These are phyloP conservation scores for Holtermanniella nyarrowii DNA, from an alignment of 768 basidiomycete species.

Conservation along the genomic window DNA sequence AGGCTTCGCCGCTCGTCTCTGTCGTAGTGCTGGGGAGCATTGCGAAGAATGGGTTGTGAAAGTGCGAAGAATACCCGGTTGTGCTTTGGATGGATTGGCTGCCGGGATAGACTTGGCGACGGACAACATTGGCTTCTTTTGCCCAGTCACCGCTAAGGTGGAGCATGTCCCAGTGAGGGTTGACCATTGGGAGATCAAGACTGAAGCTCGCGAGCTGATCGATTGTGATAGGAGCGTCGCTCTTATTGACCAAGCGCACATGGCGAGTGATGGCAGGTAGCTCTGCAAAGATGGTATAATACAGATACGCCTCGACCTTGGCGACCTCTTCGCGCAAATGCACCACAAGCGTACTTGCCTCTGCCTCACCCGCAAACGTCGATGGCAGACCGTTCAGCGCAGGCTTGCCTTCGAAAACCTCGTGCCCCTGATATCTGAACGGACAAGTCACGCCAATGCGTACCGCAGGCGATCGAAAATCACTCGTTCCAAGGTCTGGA, in stretches of 20 bases:
- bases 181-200: constrained; percentile 7
- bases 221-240: constrained; percentile 6
- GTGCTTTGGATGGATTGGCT: constrained; percentile 17
- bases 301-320: constrained; percentile 6
- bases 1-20: constrained; percentile 14
- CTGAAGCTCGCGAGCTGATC: constrained; percentile 12
- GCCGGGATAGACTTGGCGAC: constrained; percentile 12
- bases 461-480: constrained; percentile 18
- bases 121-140: constrained; percentile 8
- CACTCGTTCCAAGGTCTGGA: constrained; percentile 18
- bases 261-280: constrained; percentile 10
- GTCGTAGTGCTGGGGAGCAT: constrained; percentile 9
- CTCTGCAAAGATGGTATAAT: constrained; percentile 16
- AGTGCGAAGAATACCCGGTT: constrained; percentile 18
- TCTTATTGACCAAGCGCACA: constrained; percentile 10
- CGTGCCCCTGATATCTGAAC: constrained; percentile 10
- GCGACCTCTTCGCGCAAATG: constrained; percentile 9
- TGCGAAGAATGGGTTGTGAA: constrained; percentile 24
- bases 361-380: constrained; percentile 9
- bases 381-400: constrained; percentile 13
- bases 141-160: constrained; percentile 22
- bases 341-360: constrained; percentile 11
- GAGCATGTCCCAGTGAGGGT: constrained; percentile 19
- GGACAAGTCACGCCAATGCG: constrained; percentile 7
- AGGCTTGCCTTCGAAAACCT: constrained; percentile 11